These are phyloP conservation scores for Xylariaceae sp. DNA, from an alignment of 2,329 filamentous ascomycete genomes.

Conservation along the genomic window DNA sequence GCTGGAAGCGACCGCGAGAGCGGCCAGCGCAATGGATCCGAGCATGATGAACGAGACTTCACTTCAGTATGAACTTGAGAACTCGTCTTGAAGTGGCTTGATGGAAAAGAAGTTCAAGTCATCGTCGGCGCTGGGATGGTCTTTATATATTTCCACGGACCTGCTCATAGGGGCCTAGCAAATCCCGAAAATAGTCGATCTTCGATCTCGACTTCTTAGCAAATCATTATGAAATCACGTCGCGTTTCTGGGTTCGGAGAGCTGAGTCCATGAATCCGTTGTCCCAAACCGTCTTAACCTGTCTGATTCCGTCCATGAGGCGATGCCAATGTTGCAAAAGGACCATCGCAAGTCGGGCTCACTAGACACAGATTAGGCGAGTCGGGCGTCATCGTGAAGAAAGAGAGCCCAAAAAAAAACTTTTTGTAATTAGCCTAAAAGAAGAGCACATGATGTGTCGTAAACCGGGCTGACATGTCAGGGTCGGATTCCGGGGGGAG, in stretches of 20 bases:
- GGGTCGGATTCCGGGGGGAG: too few relatives aligned
- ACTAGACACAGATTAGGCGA: neutral
- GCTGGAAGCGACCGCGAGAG: constrained; percentile 11
- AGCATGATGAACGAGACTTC: constrained; percentile 7
- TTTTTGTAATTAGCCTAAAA: neutral
- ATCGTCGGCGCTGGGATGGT: neutral
- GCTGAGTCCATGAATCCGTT: neutral
- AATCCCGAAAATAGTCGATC: too few relatives aligned
- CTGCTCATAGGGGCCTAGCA: neutral
- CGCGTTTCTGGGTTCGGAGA: neutral
- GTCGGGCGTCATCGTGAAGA: neutral
- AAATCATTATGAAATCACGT: neutral
- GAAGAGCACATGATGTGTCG: neutral
- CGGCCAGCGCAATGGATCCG: constrained; percentile 15
- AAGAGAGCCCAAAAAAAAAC: neutral
- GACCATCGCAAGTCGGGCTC: neutral
- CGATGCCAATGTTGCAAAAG: neutral
- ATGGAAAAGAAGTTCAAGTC: neutral
- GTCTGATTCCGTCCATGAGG: neutral
- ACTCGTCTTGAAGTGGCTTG: neutral
- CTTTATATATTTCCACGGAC: neutral
- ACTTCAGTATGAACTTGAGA: neutral
- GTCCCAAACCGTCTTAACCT: neutral
- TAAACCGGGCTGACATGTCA: too few relatives aligned
- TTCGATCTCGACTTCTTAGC: neutral